Percentiles rank a stretch among this genome's conserved stretches.
Conservation (phyloP, 2,329 filamentous ascomycete species). For the Dryadomyces sulphureus region DNA sequence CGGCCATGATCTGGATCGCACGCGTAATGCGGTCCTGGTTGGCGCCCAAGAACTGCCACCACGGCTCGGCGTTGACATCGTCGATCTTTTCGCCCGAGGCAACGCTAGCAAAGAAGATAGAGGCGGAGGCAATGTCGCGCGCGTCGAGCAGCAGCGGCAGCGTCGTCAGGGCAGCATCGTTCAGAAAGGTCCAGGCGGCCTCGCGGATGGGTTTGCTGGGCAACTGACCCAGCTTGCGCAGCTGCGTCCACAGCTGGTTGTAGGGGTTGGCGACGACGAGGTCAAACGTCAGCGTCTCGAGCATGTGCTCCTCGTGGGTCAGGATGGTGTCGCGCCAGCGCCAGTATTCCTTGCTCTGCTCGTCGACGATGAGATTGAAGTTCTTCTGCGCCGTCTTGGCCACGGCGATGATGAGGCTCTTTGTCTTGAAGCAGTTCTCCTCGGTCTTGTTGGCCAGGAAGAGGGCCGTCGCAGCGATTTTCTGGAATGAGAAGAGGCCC, state of each 20-base stretch:
- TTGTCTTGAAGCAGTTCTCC: slow-evolving; percentile 92
- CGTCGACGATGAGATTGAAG: slow-evolving; percentile 74
- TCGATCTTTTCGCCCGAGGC: slow-evolving; percentile 63
- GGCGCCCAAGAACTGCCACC: slow-evolving; percentile 74
- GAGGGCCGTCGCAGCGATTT: slow-evolving; percentile 76
- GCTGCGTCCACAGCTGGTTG: slow-evolving; percentile 65
- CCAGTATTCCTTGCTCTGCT: slow-evolving; percentile 98
- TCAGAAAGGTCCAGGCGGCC: slow-evolving; percentile 68
- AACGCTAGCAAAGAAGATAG: slow-evolving; percentile 74
- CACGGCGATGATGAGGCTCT: slow-evolving; percentile 84
- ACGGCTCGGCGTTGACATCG: slow-evolving; percentile 60
- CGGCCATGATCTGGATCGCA: slow-evolving; percentile 64
- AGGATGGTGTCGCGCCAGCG: slow-evolving; percentile 91
- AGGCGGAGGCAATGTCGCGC: slow-evolving; percentile 67
- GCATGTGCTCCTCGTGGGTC: slow-evolving; percentile 79
- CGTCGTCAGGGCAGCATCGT: slow-evolving; percentile 73
- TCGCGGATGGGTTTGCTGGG: slow-evolving; percentile 12
- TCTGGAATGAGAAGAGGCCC: slow-evolving; percentile 24
- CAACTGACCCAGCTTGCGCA: slow-evolving; percentile 21
- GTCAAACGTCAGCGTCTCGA: slow-evolving; percentile 89
- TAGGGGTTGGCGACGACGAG: slow-evolving; percentile 83
- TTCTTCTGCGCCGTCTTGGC: slow-evolving; percentile 94
- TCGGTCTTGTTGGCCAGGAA: slow-evolving; percentile 96
- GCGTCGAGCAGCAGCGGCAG: slow-evolving; percentile 71
- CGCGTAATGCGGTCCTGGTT: slow-evolving; percentile 53